phyloP scores from a whole-genome alignment of 441 rosid genomes.

The Populus tomentosa region DNA sequence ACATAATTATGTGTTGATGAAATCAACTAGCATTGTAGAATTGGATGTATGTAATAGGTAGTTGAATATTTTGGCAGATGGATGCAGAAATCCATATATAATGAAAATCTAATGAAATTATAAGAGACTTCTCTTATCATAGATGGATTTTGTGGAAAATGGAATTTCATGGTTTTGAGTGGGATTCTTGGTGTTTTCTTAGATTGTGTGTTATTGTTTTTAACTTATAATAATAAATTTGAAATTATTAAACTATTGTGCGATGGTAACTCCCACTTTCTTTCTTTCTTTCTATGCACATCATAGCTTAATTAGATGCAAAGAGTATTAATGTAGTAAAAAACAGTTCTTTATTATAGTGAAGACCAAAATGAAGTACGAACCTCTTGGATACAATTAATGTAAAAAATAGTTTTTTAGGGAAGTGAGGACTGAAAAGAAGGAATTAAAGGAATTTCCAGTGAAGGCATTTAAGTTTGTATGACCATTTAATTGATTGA shows the following conservation, averaged over 20 bases:
- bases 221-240: slow-evolving; percentile 18
- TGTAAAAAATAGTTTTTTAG: background rate
- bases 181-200: slow-evolving; percentile 38
- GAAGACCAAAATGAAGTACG: background rate
- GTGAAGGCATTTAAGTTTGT: no score
- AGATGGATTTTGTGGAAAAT: slow-evolving; percentile 18
- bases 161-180: slow-evolving; percentile 41
- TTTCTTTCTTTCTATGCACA: background rate
- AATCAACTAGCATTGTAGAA: no score
- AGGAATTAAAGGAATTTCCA: background rate
- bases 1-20: no score
- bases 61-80: no score
- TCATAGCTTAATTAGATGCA: background rate
- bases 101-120: no score
- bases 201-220: slow-evolving; percentile 10
- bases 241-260: slow-evolving; percentile 15
- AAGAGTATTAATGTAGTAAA: background rate
- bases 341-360: background rate
- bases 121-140: background rate
- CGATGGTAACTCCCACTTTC: background rate
- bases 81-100: no score
- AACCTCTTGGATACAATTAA: background rate
- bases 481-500: no score
- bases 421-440: slow-evolving; percentile 8
- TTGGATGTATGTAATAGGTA: no score